Base-by-base conservation (phyloP, 768 basidiomycete species). In the Exidia glandulosa region DNA sequence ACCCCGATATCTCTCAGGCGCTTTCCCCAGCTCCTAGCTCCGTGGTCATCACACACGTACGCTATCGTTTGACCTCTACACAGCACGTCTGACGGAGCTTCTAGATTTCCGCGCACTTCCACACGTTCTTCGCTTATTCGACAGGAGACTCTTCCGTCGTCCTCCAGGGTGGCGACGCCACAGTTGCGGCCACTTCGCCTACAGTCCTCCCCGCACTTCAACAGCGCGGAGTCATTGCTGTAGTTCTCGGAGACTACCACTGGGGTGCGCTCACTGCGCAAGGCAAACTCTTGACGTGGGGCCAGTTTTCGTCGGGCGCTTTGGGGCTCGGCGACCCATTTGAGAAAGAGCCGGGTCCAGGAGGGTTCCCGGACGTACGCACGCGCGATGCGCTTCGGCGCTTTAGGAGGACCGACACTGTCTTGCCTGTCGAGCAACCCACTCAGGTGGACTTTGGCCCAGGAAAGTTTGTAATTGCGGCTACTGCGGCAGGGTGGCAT, bases 221-320 rank as follows among this genome's bases (percentile, higher is more conserved):
- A 66, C 79, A 88, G 64, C 81, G 75, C 63, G 76, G 79, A 36
- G 82, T 97, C 58, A 94, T 97, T 61, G 90, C 90, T 57, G 84
- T 95, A 59, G 86, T 87, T 14, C 79, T 93, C 57, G 95, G 95
- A 4, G 95, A 98, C 72, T 96, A 94, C 70, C 95, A 98, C 74
- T 84, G 79, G 67, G 89, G 84, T 34, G 94, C 95, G 1, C 75
- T 96, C 66, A 94, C 91, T 2, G 76, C 81, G 37, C 71, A 77
- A 27, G 95, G 94, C 16, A 80, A 84, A 67, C 74, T 93, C 29
- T 74, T 87, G 23, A 89, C 93, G 12, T 94, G 90, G 91, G 92
- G 91, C 16, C 64, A 70, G 29, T 87, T 84, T 71, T 87, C 86
- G 25, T 69, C 73, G 32, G 94, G 94, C 12, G 93, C 93, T 2